Conservation (phyloP, 1,284 basidiomycete species). For the Tylopilus orsonianus region DNA sequence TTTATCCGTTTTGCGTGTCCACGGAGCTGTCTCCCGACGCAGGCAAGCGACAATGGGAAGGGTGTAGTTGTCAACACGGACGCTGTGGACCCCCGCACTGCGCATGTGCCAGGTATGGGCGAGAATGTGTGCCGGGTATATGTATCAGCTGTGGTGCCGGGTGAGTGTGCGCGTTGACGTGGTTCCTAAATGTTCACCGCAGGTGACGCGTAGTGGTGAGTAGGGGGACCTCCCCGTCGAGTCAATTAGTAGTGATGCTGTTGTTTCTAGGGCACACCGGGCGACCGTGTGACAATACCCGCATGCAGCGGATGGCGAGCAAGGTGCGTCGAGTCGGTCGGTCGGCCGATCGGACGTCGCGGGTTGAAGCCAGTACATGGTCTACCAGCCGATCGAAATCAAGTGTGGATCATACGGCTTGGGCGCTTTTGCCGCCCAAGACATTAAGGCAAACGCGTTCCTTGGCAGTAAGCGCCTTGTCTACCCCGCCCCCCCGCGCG, state of each 20-base stretch:
- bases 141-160: constrained; percentile 28
- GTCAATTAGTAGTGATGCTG: neutral
- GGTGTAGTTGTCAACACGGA: constrained; percentile 22
- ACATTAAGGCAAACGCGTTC: constrained; percentile 39
- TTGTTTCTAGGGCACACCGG: constrained; percentile 18
- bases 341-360: constrained; percentile 37
- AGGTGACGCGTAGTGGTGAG: constrained; percentile 24
- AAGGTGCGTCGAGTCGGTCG: constrained; percentile 15
- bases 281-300: constrained; percentile 25
- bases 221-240: neutral
- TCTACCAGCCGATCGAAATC: constrained; percentile 38
- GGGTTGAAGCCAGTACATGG: too few species aligned
- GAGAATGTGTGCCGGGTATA: constrained; percentile 33
- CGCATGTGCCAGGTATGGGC: constrained; percentile 10
- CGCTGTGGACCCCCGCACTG: constrained; percentile 18
- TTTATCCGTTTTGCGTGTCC: neutral
- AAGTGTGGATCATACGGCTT: constrained; percentile 44
- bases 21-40: neutral
- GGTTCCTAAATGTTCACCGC: neutral
- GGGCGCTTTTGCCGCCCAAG: constrained; percentile 51
- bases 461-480: constrained; percentile 43
- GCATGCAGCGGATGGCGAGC: constrained; percentile 19
- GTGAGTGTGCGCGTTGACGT: constrained; percentile 12
- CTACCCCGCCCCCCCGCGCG: too few species aligned
- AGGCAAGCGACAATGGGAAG: constrained; percentile 31